Base-by-base conservation (phyloP, 208 protist species). In the Sergeia podlipaevii region DNA sequence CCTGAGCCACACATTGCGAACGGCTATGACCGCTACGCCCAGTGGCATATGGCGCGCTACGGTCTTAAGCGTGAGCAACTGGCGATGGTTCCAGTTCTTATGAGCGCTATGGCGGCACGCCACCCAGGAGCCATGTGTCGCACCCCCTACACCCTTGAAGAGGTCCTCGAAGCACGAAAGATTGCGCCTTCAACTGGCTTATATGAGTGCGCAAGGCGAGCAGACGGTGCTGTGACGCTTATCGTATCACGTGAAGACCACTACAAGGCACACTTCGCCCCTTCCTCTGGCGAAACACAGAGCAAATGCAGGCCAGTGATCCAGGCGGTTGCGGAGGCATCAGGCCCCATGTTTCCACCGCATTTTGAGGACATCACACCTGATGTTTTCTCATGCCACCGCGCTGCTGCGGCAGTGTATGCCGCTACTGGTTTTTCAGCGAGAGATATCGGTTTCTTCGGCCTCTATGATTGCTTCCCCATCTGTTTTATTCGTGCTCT, bases 401-500 rank as follows among this genome's bases (percentile, higher is more conserved):
- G 70, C 11, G 77, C 82, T 4, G 64, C 72, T 32, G 34, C 59
- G 2, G 27, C 76, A 0, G 83, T 79, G n/a, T 83, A 84, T 53
- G 59, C 65, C 17, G 63, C 54, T 20, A 70, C 83, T 3, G 69
- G 80, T 29, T 49, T 91, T 10, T 58, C 50, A 11, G 49, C 66
- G 5, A 43, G 39, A 5, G 79, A 91, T 56, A 85, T 91, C 46
- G 62, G 74, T 26, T 91, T 88, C 56, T 91, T 91, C 64, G 83
- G 83, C 28, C 59, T 87, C 11, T 91, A 91, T 38, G 83, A 91
- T 59, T 91, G 83, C 63, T 88, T 91, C 56, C 83, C 83, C 1
- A 91, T 91, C 27, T 91, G 83, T 52, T 58, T 91, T 17, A 81
- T 88, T 36, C 79, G 79, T 21, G 78, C 83, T 0, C 50, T 91